A percentile compares a stretch with the other conserved stretches of the same genome.
Evolutionary conservation across 2,329 filamentous ascomycete species (phyloP).

Genomic region (Septoria linicola): DNA sequence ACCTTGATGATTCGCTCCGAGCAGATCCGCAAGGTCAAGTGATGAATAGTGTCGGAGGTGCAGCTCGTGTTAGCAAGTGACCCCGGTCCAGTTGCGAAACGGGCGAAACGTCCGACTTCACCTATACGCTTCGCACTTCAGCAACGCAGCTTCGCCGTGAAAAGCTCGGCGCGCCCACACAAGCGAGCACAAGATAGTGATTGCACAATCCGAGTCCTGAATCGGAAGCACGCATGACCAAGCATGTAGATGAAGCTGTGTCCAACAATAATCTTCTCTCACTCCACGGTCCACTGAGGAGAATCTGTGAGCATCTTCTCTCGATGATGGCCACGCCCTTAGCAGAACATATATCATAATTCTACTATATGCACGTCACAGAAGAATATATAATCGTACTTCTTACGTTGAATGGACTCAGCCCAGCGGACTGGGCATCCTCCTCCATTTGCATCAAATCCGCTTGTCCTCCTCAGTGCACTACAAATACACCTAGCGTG

Average conservation of each 20-base stretch:
- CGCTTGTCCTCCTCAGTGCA: constrained; percentile 8
- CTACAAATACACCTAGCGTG: constrained; percentile 22
- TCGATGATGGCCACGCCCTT: background rate
- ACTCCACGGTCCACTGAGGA: too few species aligned
- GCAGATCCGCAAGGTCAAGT: background rate
- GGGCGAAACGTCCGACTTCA: constrained; percentile 7
- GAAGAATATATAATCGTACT: background rate
- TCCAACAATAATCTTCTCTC: background rate
- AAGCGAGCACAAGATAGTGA: too few species aligned
- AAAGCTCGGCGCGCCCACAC: too few species aligned
- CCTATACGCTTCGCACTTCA: background rate
- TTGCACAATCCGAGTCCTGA: background rate
- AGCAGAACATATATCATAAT: constrained; percentile 9
- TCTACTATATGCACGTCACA: constrained; percentile 11
- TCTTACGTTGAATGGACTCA: background rate
- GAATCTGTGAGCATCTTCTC: too few species aligned
- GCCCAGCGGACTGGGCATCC: background rate
- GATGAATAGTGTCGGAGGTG: background rate
- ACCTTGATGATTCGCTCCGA: background rate
- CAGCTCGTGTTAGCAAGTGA: background rate
- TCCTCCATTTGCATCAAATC: background rate
- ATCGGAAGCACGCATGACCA: background rate
- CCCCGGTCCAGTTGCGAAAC: background rate
- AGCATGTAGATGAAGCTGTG: background rate
- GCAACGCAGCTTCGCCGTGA: too few species aligned